Conservation (phyloP, 371 early-diverging fungal species). For the Mortierella sp. region DNA sequence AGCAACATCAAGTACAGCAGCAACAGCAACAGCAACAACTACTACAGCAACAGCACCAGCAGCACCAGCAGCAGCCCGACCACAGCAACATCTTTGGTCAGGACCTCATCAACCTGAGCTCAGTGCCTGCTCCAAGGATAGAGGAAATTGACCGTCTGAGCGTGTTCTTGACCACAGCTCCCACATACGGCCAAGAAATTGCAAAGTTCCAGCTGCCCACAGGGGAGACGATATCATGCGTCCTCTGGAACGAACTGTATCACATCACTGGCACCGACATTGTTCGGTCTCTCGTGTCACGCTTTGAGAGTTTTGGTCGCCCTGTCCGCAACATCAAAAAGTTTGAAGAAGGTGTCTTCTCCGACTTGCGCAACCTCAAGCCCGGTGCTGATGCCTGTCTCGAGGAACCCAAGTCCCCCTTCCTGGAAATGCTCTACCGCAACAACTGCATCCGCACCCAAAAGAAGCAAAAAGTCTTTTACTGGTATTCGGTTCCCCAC, state of each 20-base stretch:
- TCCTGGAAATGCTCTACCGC: constrained; percentile 98
- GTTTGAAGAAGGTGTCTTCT: constrained; percentile 99
- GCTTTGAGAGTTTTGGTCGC: constrained; percentile 94
- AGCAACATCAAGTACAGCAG: constrained; percentile 26
- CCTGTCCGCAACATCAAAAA: constrained; percentile 95
- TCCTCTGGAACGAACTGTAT: constrained; percentile 89
- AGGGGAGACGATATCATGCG: constrained; percentile 91
- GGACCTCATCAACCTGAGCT: constrained; percentile 31
- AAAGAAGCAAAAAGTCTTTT: constrained; percentile 99
- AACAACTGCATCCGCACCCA: constrained; percentile 99
- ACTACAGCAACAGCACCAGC: constrained; percentile 30
- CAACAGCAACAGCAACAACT: constrained; percentile 24
- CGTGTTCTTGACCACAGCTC: constrained; percentile 49
- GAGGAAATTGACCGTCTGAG: constrained; percentile 53
- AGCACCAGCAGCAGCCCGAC: constrained; percentile 39
- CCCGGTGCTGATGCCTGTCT: constrained; percentile 97
- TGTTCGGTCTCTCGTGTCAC: constrained; percentile 93
- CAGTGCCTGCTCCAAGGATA: constrained; percentile 39
- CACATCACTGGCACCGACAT: constrained; percentile 99
- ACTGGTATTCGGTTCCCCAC: constrained; percentile 98
- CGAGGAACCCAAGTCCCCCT: constrained; percentile 96
- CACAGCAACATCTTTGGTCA: constrained; percentile 33
- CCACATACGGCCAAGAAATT: constrained; percentile 56
- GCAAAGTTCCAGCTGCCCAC: constrained; percentile 80
- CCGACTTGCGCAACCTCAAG: constrained; percentile 97